A percentile compares a stretch with the other conserved stretches of the same genome.
Evolutionary conservation across 768 basidiomycete species (phyloP).

Genomic region (Psilocybe azurescens): DNA sequence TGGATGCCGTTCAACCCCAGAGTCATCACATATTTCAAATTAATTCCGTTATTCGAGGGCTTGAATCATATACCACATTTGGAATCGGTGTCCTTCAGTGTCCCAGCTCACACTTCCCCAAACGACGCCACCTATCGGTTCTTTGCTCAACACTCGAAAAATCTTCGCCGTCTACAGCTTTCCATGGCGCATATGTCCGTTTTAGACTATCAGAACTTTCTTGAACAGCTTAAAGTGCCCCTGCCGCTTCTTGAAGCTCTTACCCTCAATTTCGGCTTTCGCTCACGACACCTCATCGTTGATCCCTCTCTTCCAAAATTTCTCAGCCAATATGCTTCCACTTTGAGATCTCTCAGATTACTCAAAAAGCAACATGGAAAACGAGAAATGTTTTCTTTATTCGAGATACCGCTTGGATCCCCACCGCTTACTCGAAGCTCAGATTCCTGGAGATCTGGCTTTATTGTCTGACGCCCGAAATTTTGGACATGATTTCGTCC

Average conservation of each 20-base stretch:
- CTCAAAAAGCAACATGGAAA: neutral
- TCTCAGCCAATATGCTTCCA: neutral
- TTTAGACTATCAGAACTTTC: neutral
- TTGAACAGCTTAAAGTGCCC: neutral
- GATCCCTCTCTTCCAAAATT: slow-evolving; percentile 1
- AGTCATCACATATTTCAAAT: neutral
- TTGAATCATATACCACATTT: neutral
- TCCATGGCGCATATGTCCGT: neutral
- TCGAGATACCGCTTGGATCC: neutral
- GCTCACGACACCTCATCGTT: neutral
- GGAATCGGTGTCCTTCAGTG: neutral
- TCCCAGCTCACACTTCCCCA: neutral
- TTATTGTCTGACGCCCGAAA: slow-evolving; percentile 3
- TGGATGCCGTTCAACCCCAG: neutral
- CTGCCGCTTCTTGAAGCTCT: slow-evolving; percentile 3
- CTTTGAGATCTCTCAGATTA: neutral
- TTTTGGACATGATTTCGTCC: neutral
- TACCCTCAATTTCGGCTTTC: neutral
- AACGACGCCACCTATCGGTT: neutral
- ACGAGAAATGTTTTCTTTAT: neutral
- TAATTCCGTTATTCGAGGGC: neutral
- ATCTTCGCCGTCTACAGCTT: neutral
- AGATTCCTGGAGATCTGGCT: neutral
- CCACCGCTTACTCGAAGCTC: neutral
- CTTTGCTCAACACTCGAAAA: neutral